Evolutionary conservation across 805 yeast genomes (phyloP).

Genomic region (Osmozyma mogii): DNA sequence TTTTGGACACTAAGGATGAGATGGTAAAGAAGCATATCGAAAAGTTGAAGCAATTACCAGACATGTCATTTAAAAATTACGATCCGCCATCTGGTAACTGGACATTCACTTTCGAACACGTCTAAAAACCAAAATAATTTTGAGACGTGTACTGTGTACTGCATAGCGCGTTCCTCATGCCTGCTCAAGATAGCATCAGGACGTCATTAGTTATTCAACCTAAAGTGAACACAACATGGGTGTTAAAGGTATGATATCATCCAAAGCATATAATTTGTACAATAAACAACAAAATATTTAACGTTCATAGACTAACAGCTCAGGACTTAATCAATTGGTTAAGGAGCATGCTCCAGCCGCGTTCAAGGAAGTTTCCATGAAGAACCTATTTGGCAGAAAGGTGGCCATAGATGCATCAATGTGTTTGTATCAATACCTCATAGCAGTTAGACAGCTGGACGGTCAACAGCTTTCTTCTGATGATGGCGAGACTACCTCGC

Average conservation of each 20-base stretch:
- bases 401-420: constrained; percentile 97
- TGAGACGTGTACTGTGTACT: not conserved
- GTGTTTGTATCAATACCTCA: constrained; percentile 92
- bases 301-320: constrained; percentile 2
- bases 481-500: constrained; percentile 86
- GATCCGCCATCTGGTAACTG: constrained; percentile 70
- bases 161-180: too few species aligned
- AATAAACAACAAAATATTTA: too few species aligned
- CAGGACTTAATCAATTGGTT: constrained; percentile 78
- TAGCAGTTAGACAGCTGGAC: constrained; percentile 94
- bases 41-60: constrained; percentile 52
- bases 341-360: constrained; percentile 88
- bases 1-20: constrained; percentile 72
- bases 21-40: constrained; percentile 60
- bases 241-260: constrained; percentile 11
- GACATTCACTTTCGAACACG: constrained; percentile 48
- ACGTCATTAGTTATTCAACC: too few species aligned
- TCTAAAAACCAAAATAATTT: constrained; percentile 12
- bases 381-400: constrained; percentile 83
- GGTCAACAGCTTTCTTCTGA: constrained; percentile 90
- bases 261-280: not conserved
- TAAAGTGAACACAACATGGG: constrained; percentile 10
- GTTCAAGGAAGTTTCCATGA: constrained; percentile 69
- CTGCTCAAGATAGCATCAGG: too few species aligned
- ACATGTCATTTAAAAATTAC: constrained; percentile 62